phyloP scores from a whole-genome alignment of 2,329 filamentous ascomycete genomes.

The Cladophialophora chaetospira region DNA sequence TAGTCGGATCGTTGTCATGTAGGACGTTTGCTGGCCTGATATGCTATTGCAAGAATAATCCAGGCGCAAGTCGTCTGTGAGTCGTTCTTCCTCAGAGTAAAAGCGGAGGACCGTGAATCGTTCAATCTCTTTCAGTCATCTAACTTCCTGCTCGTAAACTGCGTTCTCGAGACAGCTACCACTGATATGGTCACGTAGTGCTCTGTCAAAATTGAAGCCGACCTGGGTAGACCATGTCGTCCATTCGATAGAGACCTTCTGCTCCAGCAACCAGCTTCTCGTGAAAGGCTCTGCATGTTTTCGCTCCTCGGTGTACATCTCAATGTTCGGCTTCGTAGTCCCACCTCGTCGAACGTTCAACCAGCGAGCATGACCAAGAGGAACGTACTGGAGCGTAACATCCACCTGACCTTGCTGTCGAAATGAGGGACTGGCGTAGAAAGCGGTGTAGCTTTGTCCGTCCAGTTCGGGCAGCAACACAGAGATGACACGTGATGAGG shows the following conservation, averaged over 20 bases:
- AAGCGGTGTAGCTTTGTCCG: neutral
- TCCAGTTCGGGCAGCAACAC: slow-evolving; percentile 7
- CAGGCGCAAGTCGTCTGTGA: no score
- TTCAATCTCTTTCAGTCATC: no score
- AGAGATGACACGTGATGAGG: slow-evolving; percentile 5
- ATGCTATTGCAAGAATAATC: no score
- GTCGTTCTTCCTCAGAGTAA: no score
- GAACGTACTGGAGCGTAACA: neutral
- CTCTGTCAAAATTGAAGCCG: slow-evolving; percentile 8
- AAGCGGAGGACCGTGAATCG: no score
- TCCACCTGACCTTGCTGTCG: neutral
- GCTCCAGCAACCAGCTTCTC: slow-evolving; percentile 5
- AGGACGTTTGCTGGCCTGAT: no score
- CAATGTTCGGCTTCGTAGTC: neutral
- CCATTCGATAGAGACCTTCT: slow-evolving; percentile 4
- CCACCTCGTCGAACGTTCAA: neutral
- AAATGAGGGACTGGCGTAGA: neutral
- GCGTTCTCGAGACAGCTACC: slow-evolving; percentile 5
- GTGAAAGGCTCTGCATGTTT: neutral
- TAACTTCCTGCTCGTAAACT: neutral
- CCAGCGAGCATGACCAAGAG: neutral
- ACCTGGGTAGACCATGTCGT: neutral
- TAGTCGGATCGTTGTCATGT: no score
- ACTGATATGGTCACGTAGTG: slow-evolving; percentile 11
- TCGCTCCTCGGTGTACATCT: neutral